Conservation (phyloP, 2,329 filamentous ascomycete species). For the Camillea tinctor region DNA sequence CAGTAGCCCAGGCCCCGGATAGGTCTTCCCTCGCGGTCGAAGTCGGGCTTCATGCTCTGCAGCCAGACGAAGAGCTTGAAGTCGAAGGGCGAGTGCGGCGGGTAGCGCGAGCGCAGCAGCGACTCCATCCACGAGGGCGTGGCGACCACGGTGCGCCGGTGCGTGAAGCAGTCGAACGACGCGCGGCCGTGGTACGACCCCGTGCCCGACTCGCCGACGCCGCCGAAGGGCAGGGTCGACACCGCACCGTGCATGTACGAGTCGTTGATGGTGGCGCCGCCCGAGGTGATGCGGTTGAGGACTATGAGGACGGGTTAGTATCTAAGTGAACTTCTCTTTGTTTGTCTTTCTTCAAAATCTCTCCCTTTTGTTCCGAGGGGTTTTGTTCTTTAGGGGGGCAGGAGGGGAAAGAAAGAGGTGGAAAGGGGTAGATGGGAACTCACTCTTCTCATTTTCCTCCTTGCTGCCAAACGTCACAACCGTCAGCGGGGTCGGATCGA, state of each 20-base stretch:
- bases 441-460: slow-evolving; percentile 72
- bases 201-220: slow-evolving; percentile 75
- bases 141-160: slow-evolving; percentile 52
- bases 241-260: slow-evolving; percentile 70
- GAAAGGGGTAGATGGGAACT: slow-evolving; percentile 22
- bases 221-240: slow-evolving; percentile 74
- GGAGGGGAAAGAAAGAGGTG: neutral
- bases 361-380: no score
- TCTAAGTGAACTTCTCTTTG: neutral
- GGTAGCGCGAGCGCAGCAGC: slow-evolving; percentile 66
- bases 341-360: slow-evolving; percentile 6
- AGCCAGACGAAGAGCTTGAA: slow-evolving; percentile 45
- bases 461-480: slow-evolving; percentile 85
- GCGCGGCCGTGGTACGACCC: slow-evolving; percentile 76
- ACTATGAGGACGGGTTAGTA: slow-evolving; percentile 36
- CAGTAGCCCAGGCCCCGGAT: slow-evolving; percentile 55
- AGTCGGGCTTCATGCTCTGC: slow-evolving; percentile 51
- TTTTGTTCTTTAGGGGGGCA: neutral
- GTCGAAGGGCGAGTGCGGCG: slow-evolving; percentile 54
- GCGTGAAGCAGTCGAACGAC: slow-evolving; percentile 59
- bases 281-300: slow-evolving; percentile 61
- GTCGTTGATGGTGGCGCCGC: slow-evolving; percentile 65
- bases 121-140: slow-evolving; percentile 68
- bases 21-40: slow-evolving; percentile 58
- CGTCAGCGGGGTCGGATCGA: slow-evolving; percentile 80